phyloP scores from a whole-genome alignment of 192 early-diverging fungal species.

The Rhizophagus clarus region DNA sequence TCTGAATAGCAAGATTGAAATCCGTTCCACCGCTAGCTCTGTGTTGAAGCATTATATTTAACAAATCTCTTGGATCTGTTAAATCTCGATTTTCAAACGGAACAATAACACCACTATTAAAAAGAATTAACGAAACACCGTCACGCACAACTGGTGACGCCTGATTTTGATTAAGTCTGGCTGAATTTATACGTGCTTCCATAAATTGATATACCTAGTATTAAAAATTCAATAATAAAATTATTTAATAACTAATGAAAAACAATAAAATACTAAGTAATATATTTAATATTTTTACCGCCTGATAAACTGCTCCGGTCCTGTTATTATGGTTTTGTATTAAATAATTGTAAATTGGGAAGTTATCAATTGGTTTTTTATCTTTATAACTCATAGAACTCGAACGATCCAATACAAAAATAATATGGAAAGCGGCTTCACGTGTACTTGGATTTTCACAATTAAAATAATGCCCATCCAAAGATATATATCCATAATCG shows the following conservation, averaged over 20 bases:
- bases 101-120: conserved; percentile 10
- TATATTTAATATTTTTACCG: conserved; percentile 1
- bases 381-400: conserved; percentile 5
- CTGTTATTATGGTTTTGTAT: conserved; percentile 18
- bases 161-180: background rate
- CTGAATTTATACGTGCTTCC: conserved; percentile 3
- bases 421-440: conserved; percentile 23
- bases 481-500: conserved; percentile 29
- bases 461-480: conserved; percentile 32
- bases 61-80: background rate
- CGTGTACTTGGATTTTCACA: conserved; percentile 10
- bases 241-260: background rate
- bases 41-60: conserved; percentile 16
- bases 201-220: conserved; percentile 28
- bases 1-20: conserved; percentile 19
- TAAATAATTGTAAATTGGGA: too few relatives aligned
- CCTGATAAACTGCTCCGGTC: conserved; percentile 29
- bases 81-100: conserved; percentile 24
- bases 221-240: background rate
- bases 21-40: background rate
- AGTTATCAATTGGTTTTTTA: background rate
- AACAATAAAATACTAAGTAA: background rate
- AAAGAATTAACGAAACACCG: conserved; percentile 28
- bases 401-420: conserved; percentile 29
- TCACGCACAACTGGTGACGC: background rate